Base-by-base conservation (phyloP, 2,329 filamentous ascomycete species). In the Curvularia eragrostidis region DNA sequence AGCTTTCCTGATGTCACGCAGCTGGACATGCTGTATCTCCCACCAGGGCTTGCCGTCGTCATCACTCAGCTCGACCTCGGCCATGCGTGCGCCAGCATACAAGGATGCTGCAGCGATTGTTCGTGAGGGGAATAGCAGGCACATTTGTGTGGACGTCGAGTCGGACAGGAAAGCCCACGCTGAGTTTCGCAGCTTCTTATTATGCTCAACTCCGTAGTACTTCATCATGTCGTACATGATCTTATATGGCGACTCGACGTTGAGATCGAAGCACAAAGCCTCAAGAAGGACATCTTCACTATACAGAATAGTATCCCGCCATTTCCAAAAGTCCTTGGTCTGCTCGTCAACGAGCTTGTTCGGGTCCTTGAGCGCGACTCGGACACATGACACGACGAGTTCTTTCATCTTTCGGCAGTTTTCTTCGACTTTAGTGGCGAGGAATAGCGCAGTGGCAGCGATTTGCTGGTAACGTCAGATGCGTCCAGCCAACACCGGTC, bases 281-380 rank as follows among this genome's bases (percentile, higher is more conserved):
- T 98, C 95, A 15, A 99, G 84, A 80, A 99, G 90, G 42, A 94
- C 82, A 74, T 98, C 95, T 78, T 99, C 95, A 72, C 96, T 92
- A 64, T 90, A 89, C 13, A 98, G 81, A 56, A 99, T 96, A 57
- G 90, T 95, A 74, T 99, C 95, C 60, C 93, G 87, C 95, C 95
- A 99, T 71, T 91, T 87, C 95, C 95, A 99, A 75, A 95, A 99
- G 73, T 99, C 95, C 73, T 97, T 98, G 66, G 91, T 96, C 77
- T 98, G 93, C 78, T 98, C 95, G 74, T 99, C 95, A 51, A 98
- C 91, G 52, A 94, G 83, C 58, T 97, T 85, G 69, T 92, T 91
- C 1, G 91, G 84, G 67, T 98, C 94, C 80, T 99, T 98, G 77
- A 97, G 93, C 26, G 94, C 95, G 19, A 97, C 92, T 65, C 94